These are phyloP conservation scores for Ampelomyces quisqualis DNA, from an alignment of 2,329 filamentous ascomycete genomes.

Conservation along the genomic window DNA sequence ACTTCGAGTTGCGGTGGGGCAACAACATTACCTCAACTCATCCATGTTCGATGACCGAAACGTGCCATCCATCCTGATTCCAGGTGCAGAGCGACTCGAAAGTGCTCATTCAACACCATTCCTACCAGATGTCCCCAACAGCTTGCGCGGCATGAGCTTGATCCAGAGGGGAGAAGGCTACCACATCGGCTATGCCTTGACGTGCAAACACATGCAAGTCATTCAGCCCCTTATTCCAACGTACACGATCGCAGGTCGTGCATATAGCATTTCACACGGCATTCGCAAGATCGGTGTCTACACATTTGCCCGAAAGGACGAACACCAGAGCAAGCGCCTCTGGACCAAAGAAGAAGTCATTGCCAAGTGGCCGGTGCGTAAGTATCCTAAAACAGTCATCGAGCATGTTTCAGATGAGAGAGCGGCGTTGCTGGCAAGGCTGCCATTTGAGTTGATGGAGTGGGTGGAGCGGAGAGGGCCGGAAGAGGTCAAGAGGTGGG, in stretches of 20 bases:
- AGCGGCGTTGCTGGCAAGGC: neutral
- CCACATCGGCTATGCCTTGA: neutral
- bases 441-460: neutral
- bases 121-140: neutral
- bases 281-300: conserved; percentile 1
- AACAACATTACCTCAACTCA: neutral
- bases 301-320: neutral
- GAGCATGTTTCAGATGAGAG: neutral
- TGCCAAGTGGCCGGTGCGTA: neutral
- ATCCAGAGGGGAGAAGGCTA: conserved; percentile 3
- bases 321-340: neutral
- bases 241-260: neutral
- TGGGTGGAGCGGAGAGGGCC: neutral
- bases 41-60: neutral
- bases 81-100: neutral
- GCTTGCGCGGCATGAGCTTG: neutral
- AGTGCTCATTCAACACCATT: neutral
- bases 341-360: neutral
- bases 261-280: neutral
- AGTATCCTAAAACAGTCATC: neutral
- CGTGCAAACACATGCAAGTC: neutral
- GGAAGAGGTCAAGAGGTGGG: neutral
- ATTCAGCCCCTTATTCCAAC: neutral
- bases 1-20: neutral
- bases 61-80: neutral